Percentiles rank a stretch among this genome's conserved stretches.
phyloP scores from a whole-genome alignment of 1,284 basidiomycete species.

The Marasmius oreades region DNA sequence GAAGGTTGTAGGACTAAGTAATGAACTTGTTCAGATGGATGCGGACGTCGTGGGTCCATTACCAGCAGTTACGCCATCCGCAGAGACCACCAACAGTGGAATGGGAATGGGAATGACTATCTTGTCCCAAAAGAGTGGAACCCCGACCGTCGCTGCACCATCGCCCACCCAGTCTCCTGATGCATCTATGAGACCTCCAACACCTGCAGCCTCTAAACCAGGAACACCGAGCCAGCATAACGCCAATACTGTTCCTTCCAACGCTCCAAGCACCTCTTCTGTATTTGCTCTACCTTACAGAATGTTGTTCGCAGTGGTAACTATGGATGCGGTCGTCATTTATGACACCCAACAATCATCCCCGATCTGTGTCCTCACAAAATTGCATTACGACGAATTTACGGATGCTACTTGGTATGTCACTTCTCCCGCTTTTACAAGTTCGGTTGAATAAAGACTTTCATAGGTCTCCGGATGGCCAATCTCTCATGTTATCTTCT shows the following conservation, averaged over 20 bases:
- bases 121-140: conserved; percentile 19
- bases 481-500: conserved; percentile 87
- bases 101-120: conserved; percentile 12
- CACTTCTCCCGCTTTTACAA: conserved; percentile 1
- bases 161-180: conserved; percentile 29
- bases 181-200: conserved; percentile 40
- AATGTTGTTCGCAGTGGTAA: conserved; percentile 94
- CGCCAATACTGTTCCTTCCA: conserved; percentile 13
- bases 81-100: conserved; percentile 4
- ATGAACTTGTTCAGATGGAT: conserved; percentile 65
- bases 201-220: conserved; percentile 55
- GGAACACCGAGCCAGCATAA: conserved; percentile 38
- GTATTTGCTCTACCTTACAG: conserved; percentile 91
- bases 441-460: not conserved
- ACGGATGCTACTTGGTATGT: conserved; percentile 95
- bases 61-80: conserved; percentile 18
- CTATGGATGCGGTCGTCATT: conserved; percentile 93
- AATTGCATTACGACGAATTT: conserved; percentile 96
- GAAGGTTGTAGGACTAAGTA: conserved; percentile 56
- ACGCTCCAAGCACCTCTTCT: conserved; percentile 38
- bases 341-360: conserved; percentile 97
- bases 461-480: conserved; percentile 90
- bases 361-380: conserved; percentile 90
- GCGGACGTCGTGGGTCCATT: conserved; percentile 55
- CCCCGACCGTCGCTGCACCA: conserved; percentile 32